phyloP scores from a whole-genome alignment of 371 early-diverging fungal genomes.

The Blakeslea trispora region DNA sequence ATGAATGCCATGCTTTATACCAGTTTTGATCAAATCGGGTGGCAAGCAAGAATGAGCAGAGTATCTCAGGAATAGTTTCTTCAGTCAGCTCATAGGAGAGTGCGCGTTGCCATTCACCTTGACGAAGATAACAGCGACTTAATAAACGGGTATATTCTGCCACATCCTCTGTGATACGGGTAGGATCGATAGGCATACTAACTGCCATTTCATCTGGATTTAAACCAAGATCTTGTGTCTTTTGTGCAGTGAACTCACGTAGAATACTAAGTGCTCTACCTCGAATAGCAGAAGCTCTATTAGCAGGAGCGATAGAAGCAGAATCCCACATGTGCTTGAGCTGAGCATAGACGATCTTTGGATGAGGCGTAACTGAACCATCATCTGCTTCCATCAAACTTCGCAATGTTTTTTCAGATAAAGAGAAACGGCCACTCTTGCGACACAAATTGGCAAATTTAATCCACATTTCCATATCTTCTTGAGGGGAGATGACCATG shows the following conservation, averaged over 20 bases:
- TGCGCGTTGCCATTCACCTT: slow-evolving; percentile 91
- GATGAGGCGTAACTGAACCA: slow-evolving; percentile 49
- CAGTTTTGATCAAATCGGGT: slow-evolving; percentile 92
- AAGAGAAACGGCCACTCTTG: slow-evolving; percentile 82
- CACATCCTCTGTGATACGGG: slow-evolving; percentile 52
- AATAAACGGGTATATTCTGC: slow-evolving; percentile 64
- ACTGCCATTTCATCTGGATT: slow-evolving; percentile 63
- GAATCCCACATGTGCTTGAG: slow-evolving; percentile 95
- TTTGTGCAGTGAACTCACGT: slow-evolving; percentile 65
- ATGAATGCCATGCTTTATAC: slow-evolving; percentile 99
- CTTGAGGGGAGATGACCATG: slow-evolving; percentile 87
- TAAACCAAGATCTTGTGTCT: slow-evolving; percentile 60
- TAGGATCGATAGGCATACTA: slow-evolving; percentile 54
- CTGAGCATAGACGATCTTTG: slow-evolving; percentile 90
- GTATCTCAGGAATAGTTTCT: slow-evolving; percentile 77
- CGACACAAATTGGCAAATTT: slow-evolving; percentile 95
- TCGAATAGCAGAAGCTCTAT: slow-evolving; percentile 57
- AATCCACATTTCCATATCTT: slow-evolving; percentile 95
- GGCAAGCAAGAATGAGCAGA: slow-evolving; percentile 84
- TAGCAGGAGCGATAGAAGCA: slow-evolving; percentile 46
- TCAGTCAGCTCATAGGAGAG: slow-evolving; percentile 79
- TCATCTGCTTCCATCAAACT: slow-evolving; percentile 59
- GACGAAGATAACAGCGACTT: slow-evolving; percentile 90
- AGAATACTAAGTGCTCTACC: slow-evolving; percentile 59
- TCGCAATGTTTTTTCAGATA: slow-evolving; percentile 81